A percentile compares a stretch with the other conserved stretches of the same genome.
Conservation (phyloP, 2,329 filamentous ascomycete species). For the Phialophora expanda region DNA sequence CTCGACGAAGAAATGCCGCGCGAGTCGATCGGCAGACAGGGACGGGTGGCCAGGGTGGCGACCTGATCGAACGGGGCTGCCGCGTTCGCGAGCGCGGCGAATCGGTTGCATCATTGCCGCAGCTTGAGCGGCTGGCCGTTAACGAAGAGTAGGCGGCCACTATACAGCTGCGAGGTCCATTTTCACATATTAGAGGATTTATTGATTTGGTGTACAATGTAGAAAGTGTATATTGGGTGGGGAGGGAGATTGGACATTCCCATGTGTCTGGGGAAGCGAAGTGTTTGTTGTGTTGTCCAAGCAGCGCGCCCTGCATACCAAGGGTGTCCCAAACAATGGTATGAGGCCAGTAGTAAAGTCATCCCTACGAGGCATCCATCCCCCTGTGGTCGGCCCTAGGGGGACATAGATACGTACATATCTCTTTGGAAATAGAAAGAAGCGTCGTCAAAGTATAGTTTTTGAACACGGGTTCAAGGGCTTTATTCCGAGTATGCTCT, state of each 20-base stretch:
- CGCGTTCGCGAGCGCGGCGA: neutral
- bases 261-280: neutral
- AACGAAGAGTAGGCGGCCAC: neutral
- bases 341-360: neutral
- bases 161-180: neutral
- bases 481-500: no score
- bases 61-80: neutral
- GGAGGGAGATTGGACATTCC: neutral
- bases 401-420: neutral
- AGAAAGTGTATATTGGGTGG: neutral
- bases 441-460: no score
- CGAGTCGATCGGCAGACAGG: slow-evolving; percentile 17
- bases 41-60: neutral
- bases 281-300: neutral
- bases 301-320: neutral
- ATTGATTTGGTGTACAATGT: neutral
- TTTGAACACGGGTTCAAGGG: no score
- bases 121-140: neutral
- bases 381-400: no score
- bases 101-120: neutral
- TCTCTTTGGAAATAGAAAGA: no score
- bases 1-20: slow-evolving; percentile 6
- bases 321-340: neutral
- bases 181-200: neutral
- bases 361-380: neutral